Conservation (phyloP, 2,329 filamentous ascomycete species). For the Ascochyta koolunga region DNA sequence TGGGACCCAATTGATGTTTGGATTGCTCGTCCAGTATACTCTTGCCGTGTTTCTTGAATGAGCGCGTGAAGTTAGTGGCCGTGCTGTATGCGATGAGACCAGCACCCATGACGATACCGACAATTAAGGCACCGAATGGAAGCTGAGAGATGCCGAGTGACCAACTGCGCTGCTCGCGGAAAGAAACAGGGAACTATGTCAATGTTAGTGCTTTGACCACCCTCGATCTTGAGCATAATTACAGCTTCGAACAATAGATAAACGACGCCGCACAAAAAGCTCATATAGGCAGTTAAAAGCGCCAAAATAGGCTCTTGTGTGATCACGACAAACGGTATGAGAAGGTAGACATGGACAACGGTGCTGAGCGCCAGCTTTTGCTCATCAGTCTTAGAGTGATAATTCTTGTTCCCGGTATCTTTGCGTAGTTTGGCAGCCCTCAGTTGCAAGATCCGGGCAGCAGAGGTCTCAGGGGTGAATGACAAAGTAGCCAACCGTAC, state of each 20-base stretch:
- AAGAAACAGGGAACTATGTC: slow-evolving; percentile 65
- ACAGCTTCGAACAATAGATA: slow-evolving; percentile 56
- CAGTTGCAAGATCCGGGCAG: slow-evolving; percentile 37
- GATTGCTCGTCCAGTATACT: slow-evolving; percentile 63
- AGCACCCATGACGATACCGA: slow-evolving; percentile 64
- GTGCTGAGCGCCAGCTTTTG: slow-evolving; percentile 69
- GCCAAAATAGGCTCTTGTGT: slow-evolving; percentile 45
- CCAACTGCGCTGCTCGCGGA: slow-evolving; percentile 69
- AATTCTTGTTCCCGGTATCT: slow-evolving; percentile 44
- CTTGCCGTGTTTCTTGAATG: slow-evolving; percentile 48
- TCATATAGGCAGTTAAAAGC: slow-evolving; percentile 68
- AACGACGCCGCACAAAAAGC: slow-evolving; percentile 70
- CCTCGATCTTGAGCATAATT: slow-evolving; percentile 7
- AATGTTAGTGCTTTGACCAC: slow-evolving; percentile 3
- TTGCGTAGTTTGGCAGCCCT: slow-evolving; percentile 40
- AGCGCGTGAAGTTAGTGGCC: slow-evolving; percentile 41
- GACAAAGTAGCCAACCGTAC: slow-evolving; percentile 29
- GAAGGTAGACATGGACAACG: slow-evolving; percentile 68
- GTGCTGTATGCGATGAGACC: slow-evolving; percentile 41
- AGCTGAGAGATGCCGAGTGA: slow-evolving; percentile 62
- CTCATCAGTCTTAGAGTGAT: slow-evolving; percentile 51
- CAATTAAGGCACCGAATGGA: slow-evolving; percentile 68
- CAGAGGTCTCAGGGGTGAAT: slow-evolving; percentile 41
- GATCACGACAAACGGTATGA: slow-evolving; percentile 71
- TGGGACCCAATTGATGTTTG: slow-evolving; percentile 60